Evolutionary conservation across 371 early-diverging fungal genomes (phyloP).

Genomic region (Cokeromyces recurvatus): DNA sequence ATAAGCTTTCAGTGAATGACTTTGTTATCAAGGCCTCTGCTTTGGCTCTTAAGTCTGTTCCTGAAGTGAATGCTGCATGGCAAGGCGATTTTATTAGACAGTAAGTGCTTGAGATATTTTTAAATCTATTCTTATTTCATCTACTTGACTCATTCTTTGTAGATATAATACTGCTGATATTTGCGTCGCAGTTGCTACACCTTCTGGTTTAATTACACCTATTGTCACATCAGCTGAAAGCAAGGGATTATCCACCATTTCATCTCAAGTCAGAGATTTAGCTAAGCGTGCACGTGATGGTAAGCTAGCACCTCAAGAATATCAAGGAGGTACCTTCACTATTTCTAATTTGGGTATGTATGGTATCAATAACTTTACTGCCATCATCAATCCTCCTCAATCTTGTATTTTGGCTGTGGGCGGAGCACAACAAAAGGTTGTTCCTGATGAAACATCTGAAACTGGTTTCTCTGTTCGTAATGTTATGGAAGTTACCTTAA

Average conservation of each 20-base stretch:
- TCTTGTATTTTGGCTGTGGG: conserved; percentile 94
- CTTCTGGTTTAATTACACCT: conserved; percentile 94
- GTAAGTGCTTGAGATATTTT: conserved; percentile 53
- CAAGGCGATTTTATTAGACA: conserved; percentile 91
- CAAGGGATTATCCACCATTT: conserved; percentile 86
- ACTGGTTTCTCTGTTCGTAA: conserved; percentile 61
- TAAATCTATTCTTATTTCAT: neutral
- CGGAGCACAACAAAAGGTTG: conserved; percentile 76
- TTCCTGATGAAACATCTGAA: conserved; percentile 64
- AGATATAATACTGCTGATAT: conserved; percentile 91
- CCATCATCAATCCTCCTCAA: conserved; percentile 98
- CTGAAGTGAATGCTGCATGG: conserved; percentile 96
- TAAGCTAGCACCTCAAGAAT: conserved; percentile 93
- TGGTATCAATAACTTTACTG: conserved; percentile 91
- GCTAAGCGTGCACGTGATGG: conserved; percentile 84
- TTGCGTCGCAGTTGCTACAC: conserved; percentile 94
- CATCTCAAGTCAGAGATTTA: conserved; percentile 80
- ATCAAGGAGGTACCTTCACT: conserved; percentile 94
- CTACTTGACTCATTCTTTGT: neutral
- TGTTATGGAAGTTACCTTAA: conserved; percentile 86
- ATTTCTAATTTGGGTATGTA: conserved; percentile 99
- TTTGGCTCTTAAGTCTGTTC: conserved; percentile 87
- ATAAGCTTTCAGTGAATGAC: conserved; percentile 97
- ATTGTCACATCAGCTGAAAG: conserved; percentile 83
- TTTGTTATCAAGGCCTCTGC: conserved; percentile 96